These are phyloP conservation scores for Hortiboletus campestris DNA, from an alignment of 768 basidiomycete genomes.

Conservation along the genomic window DNA sequence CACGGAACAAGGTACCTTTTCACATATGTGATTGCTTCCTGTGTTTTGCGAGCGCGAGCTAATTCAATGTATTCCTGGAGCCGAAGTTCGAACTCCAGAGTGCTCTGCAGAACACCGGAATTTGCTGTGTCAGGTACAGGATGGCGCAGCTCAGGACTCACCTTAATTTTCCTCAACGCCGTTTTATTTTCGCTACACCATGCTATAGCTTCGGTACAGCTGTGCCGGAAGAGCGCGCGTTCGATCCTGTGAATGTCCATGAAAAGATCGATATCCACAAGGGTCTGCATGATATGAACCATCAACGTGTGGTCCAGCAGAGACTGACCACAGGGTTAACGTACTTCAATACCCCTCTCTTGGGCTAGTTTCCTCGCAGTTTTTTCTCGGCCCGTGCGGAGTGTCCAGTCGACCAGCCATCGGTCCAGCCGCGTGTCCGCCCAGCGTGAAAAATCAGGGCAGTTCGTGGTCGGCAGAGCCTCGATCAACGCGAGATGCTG, in stretches of 20 bases:
- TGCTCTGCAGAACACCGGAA: slow-evolving; percentile 55
- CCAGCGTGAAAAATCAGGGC: slow-evolving; percentile 70
- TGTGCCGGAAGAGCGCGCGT: slow-evolving; percentile 66
- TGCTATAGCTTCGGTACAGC: slow-evolving; percentile 83
- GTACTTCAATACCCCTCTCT: slow-evolving; percentile 77
- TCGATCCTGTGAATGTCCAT: slow-evolving; percentile 87
- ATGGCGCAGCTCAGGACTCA: slow-evolving; percentile 26
- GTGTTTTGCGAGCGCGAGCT: slow-evolving; percentile 57
- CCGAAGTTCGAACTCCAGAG: slow-evolving; percentile 93
- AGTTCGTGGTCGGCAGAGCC: slow-evolving; percentile 46
- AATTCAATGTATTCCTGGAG: slow-evolving; percentile 97
- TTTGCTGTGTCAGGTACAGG: slow-evolving; percentile 13
- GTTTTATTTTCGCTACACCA: slow-evolving; percentile 98
- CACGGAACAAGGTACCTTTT: slow-evolving; percentile 78
- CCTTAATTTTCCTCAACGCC: slow-evolving; percentile 89
- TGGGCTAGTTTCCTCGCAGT: slow-evolving; percentile 76
- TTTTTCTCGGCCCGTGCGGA: slow-evolving; percentile 73
- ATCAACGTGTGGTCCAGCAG: slow-evolving; percentile 18
- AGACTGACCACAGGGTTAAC: slow-evolving; percentile 27
- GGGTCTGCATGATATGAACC: slow-evolving; percentile 46
- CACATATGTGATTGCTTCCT: slow-evolving; percentile 82
- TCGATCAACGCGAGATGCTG: slow-evolving; percentile 70
- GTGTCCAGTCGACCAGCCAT: slow-evolving; percentile 91
- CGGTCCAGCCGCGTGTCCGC: slow-evolving; percentile 77
- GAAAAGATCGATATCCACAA: slow-evolving; percentile 92